These are phyloP conservation scores for Liquidambar formosana DNA, from an alignment of 164 flowering plant species.

Conservation along the genomic window DNA sequence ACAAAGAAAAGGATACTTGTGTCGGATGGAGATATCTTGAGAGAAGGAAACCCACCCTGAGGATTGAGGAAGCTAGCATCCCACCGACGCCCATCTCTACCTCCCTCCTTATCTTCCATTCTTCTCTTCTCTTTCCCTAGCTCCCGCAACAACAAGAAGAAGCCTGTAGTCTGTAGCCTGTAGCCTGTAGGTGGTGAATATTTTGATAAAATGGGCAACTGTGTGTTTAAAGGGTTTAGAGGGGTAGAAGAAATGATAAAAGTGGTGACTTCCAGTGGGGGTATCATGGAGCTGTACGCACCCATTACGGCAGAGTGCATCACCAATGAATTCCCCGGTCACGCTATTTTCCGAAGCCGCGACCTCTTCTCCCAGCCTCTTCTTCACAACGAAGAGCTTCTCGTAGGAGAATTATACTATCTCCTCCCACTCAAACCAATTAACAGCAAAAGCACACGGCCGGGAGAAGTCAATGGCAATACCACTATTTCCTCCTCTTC, in stretches of 20 bases:
- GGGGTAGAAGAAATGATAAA: constrained; percentile 23
- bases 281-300: constrained; percentile 41
- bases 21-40: too few relatives aligned
- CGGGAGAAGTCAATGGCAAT: background rate
- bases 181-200: too few relatives aligned
- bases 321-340: constrained; percentile 46
- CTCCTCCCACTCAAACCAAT: constrained; percentile 35
- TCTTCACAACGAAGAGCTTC: constrained; percentile 35
- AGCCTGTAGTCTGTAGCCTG: too few relatives aligned
- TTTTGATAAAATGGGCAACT: constrained; percentile 43
- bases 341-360: constrained; percentile 30
- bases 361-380: constrained; percentile 29
- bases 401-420: constrained; percentile 30
- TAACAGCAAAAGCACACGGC: background rate
- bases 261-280: constrained; percentile 38
- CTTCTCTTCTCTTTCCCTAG: background rate
- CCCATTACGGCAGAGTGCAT: constrained; percentile 41
- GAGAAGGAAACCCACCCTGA: too few relatives aligned
- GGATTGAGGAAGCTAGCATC: background rate
- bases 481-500: background rate
- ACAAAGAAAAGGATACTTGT: constrained; percentile 23
- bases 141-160: too few relatives aligned
- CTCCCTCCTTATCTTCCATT: background rate
- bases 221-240: constrained; percentile 30
- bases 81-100: background rate